A percentile compares a stretch with the other conserved stretches of the same genome.
Evolutionary conservation across 2,329 filamentous ascomycete species (phyloP).

Genomic region (Penicillium sp.): DNA sequence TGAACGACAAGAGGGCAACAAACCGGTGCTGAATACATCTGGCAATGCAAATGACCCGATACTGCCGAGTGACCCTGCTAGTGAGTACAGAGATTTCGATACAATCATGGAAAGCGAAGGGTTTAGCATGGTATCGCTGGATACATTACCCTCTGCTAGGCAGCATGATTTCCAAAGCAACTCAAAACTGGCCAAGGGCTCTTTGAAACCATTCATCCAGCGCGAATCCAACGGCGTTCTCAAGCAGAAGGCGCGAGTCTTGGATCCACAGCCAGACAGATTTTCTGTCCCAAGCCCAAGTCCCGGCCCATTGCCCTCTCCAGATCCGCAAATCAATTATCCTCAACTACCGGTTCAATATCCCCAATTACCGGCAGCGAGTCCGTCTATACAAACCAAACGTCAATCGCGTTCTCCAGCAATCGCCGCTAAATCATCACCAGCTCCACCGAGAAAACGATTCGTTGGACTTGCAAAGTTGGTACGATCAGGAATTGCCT

Average conservation of each 20-base stretch:
- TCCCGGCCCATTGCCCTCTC: neutral
- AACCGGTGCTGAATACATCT: conserved; percentile 6
- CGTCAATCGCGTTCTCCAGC: neutral
- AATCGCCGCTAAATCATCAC: conserved; percentile 21
- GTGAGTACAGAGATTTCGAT: conserved; percentile 55
- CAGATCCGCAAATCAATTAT: neutral
- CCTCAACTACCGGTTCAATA: conserved; percentile 1
- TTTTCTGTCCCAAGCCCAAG: conserved; percentile 21
- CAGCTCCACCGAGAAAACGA: conserved; percentile 26
- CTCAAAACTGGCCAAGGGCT: conserved; percentile 31
- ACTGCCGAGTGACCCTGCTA: conserved; percentile 39
- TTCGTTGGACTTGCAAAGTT: conserved; percentile 38
- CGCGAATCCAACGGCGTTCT: conserved; percentile 34
- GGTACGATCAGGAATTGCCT: conserved; percentile 43
- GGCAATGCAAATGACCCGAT: conserved; percentile 2
- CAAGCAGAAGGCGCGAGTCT: conserved; percentile 32
- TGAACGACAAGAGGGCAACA: conserved; percentile 32
- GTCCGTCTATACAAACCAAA: conserved; percentile 13
- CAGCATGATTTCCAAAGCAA: conserved; percentile 46
- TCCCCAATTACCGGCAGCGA: neutral
- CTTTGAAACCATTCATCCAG: conserved; percentile 34
- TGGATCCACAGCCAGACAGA: conserved; percentile 26
- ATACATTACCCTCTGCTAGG: conserved; percentile 57
- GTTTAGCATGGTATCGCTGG: conserved; percentile 62
- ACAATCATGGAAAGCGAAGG: conserved; percentile 63